phyloP scores from a whole-genome alignment of 116 monocot genomes.

The Posidonia oceanica region DNA sequence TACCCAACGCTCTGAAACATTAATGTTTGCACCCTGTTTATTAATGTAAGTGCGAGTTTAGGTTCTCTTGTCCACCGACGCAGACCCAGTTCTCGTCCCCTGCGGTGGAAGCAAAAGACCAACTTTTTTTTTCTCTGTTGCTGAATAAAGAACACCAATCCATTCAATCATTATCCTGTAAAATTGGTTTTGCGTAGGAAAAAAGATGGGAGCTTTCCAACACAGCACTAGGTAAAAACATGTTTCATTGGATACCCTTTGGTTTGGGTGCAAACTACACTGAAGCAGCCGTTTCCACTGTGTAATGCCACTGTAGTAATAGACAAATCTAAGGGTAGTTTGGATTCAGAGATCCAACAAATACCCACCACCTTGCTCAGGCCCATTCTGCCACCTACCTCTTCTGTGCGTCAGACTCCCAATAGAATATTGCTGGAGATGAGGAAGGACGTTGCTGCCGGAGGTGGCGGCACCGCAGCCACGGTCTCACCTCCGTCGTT shows the following conservation, averaged over 20 bases:
- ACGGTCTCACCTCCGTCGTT: neutral
- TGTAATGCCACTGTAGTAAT: slow-evolving; percentile 2
- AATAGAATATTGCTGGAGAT: neutral
- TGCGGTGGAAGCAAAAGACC: too few species aligned
- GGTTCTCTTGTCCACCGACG: too few species aligned
- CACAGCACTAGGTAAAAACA: too few species aligned
- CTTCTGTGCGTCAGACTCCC: neutral
- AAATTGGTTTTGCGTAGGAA: too few species aligned
- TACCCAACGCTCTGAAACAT: too few species aligned
- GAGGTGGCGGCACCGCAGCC: neutral
- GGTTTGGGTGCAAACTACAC: neutral
- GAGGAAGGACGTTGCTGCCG: slow-evolving; percentile 13
- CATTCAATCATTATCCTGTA: too few species aligned
- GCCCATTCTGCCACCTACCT: neutral
- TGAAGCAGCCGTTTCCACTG: neutral
- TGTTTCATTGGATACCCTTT: neutral
- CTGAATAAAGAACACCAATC: too few species aligned
- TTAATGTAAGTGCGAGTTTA: too few species aligned
- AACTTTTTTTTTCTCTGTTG: too few species aligned
- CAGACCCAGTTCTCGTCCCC: too few species aligned
- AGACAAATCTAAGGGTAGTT: neutral
- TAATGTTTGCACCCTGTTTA: too few species aligned
- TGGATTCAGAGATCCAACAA: neutral
- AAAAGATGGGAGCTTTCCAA: too few species aligned
- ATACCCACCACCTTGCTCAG: neutral